phyloP scores from a whole-genome alignment of 805 yeast genomes.

The Vanderwaltozyma polyspora region DNA sequence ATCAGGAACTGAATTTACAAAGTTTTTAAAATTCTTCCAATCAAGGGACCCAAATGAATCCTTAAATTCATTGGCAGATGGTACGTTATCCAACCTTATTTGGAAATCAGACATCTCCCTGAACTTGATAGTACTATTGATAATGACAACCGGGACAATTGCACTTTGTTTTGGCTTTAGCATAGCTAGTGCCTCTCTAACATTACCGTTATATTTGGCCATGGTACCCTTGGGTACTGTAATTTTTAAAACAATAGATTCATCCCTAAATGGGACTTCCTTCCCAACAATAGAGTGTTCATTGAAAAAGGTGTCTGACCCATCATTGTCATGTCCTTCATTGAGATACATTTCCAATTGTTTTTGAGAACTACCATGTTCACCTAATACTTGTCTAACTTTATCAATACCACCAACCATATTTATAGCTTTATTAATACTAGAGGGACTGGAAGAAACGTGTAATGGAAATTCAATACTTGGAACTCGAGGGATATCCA shows the following conservation, averaged over 20 bases:
- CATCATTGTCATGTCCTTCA: slow-evolving; percentile 32
- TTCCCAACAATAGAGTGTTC: slow-evolving; percentile 57
- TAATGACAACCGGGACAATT: slow-evolving; percentile 53
- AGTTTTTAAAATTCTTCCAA: slow-evolving; percentile 22
- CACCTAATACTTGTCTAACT: slow-evolving; percentile 25
- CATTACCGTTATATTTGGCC: slow-evolving; percentile 31
- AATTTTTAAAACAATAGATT: slow-evolving; percentile 48
- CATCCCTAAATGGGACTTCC: slow-evolving; percentile 33
- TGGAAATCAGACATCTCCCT: slow-evolving; percentile 87
- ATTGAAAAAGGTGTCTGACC: slow-evolving; percentile 25
- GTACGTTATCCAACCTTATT: slow-evolving; percentile 46
- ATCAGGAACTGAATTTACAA: slow-evolving; percentile 27
- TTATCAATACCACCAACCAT: slow-evolving; percentile 55
- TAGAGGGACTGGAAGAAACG: slow-evolving; percentile 34
- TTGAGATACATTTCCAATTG: slow-evolving; percentile 25
- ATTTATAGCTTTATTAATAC: slow-evolving; percentile 49
- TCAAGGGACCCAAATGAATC: slow-evolving; percentile 22
- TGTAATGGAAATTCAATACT: slow-evolving; percentile 71
- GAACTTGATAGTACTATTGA: slow-evolving; percentile 61
- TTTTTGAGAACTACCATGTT: slow-evolving; percentile 18
- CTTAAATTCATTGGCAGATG: slow-evolving; percentile 31
- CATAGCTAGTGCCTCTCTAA: slow-evolving; percentile 33
- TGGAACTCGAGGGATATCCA: slow-evolving; percentile 65
- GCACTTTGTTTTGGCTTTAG: slow-evolving; percentile 30
- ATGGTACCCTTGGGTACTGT: slow-evolving; percentile 47